Conservation (phyloP, 2,329 filamentous ascomycete genomes). For the Dactylellina drechsleri region DNA sequence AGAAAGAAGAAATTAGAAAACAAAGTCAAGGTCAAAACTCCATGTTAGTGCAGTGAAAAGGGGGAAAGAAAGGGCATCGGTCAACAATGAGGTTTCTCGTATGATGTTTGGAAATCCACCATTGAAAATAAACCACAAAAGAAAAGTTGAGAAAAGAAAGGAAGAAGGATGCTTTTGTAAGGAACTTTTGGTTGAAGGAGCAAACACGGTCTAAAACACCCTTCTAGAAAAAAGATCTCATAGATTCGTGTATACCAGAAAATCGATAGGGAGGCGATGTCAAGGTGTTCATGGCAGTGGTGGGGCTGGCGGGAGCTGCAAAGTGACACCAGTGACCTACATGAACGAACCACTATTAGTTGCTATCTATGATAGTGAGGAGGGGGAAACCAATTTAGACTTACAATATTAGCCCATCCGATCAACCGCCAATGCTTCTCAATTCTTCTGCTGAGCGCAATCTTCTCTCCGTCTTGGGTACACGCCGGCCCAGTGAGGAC, state of each 20-base stretch:
- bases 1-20: constrained; percentile 12
- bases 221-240: not conserved
- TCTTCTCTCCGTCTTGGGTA: constrained; percentile 98
- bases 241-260: not conserved
- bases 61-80: constrained; percentile 15
- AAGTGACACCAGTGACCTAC: constrained; percentile 49
- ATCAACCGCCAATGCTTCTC: constrained; percentile 99
- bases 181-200: constrained; percentile 21
- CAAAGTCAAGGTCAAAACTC: constrained; percentile 31
- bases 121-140: not conserved
- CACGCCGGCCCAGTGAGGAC: constrained; percentile 92
- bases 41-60: constrained; percentile 38
- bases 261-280: not conserved
- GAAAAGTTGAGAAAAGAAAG: constrained; percentile 10
- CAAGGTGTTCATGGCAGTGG: constrained; percentile 16
- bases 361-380: not conserved
- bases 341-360: constrained; percentile 2
- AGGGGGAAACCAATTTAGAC: constrained; percentile 35
- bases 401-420: constrained; percentile 83
- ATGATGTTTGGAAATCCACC: constrained; percentile 1
- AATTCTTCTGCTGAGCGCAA: constrained; percentile 92
- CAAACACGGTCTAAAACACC: too few species aligned
- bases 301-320: constrained; percentile 47
- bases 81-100: constrained; percentile 42
- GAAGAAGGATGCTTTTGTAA: constrained; percentile 21